phyloP scores from a whole-genome alignment of 2,329 filamentous ascomycete genomes.

The Sporothrix protearum region DNA sequence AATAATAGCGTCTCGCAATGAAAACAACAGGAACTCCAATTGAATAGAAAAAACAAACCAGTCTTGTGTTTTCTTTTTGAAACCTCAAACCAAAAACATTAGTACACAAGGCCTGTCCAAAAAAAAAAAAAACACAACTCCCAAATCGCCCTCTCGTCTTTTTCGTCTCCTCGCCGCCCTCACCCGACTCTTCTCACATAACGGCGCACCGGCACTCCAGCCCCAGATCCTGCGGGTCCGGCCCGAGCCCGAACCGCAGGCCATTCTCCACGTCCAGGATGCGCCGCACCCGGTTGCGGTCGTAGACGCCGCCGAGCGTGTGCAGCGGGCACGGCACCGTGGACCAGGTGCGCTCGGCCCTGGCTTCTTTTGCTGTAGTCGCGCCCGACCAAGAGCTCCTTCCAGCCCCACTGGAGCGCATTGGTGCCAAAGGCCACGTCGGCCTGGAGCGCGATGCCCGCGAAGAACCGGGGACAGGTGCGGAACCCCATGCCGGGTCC shows the following conservation, averaged over 20 bases:
- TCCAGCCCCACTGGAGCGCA: background rate
- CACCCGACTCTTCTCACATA: conserved; percentile 39
- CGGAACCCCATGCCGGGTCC: conserved; percentile 49
- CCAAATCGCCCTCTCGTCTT: background rate
- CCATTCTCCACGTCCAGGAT: conserved; percentile 44
- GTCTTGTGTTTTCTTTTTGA: no score
- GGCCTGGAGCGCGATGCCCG: conserved; percentile 34
- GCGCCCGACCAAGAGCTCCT: background rate
- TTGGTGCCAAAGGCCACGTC: conserved; percentile 30
- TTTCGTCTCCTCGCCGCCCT: background rate
- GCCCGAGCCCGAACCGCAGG: conserved; percentile 48
- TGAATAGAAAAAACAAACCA: background rate
- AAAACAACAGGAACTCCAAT: background rate
- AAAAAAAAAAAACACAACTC: no score
- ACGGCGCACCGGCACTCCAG: conserved; percentile 39
- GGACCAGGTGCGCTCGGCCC: background rate
- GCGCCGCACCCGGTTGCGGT: conserved; percentile 48
- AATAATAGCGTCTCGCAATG: no score
- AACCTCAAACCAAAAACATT: background rate
- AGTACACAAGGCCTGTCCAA: background rate
- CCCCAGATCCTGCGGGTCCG: conserved; percentile 39
- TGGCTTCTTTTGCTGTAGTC: background rate
- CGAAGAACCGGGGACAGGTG: conserved; percentile 45
- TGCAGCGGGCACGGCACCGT: conserved; percentile 44
- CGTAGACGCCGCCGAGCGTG: conserved; percentile 41